Base-by-base conservation (phyloP, 2,329 filamentous ascomycete species). In the Sphaerulina musiva region DNA sequence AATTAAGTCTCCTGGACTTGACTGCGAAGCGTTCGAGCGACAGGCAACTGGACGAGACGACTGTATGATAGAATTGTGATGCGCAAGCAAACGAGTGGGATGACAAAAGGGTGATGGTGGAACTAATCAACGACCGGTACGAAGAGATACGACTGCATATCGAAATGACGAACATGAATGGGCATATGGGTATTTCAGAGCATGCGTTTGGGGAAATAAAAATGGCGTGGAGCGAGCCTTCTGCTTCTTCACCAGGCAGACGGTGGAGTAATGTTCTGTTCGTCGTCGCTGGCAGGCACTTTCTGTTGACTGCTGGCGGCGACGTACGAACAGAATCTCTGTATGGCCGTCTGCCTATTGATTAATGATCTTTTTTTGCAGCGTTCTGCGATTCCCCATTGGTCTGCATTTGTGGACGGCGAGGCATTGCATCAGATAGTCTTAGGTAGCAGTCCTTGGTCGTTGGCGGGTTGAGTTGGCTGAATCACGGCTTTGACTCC, bases 401-500 rank as follows among this genome's bases (percentile, higher is more conserved):
- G 53, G 46, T 34, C 29, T 34, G 43, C 31, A 43, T 46, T 38
- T 45, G 26, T 29, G 26, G 26, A 29, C 26, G 6, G 26, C 26
- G 6, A 29, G 26, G 26, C 26, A 29, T 53, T 53, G 51, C 41
- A 51, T 54, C 50, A 45, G 46, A 51, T 56, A 58, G 53, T 56
- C 56, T 53, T 58, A 56, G 55, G 58, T 60, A 51, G 58, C 43
- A 60, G 58, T 60, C 58, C 58, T 45, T 39, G 55, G 42, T 53
- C 39, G 53, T 49, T 50, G 44, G 42, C 31, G 20, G 48, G 44
- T 53, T 26, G 38, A 53, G 50, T 53, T 53, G 50, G 50, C 32
- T 44, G 6, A 7, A 29, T 29, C 4, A 23, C n/a, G 44, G 45
- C 50, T 53, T 53, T 43, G 50, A 53, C 50, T 53, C 50, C 50